Evolutionary conservation across 768 basidiomycete species (phyloP), one percentile per base, ranked within the genome.

Genomic region (Pleurotus sapidus): DNA sequence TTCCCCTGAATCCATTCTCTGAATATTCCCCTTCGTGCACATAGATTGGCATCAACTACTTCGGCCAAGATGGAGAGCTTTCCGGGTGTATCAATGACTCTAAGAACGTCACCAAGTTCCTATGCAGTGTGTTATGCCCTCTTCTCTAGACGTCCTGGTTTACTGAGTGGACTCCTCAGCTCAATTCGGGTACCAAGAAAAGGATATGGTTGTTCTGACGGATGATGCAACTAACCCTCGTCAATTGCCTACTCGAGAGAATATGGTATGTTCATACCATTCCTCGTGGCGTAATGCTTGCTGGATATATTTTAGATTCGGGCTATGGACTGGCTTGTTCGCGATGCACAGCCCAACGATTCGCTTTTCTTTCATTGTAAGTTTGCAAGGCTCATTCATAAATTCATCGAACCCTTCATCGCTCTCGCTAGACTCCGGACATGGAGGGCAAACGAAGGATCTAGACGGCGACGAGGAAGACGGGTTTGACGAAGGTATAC

Each of bases 41-140:
- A 8, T 62, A 93, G 93, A 85, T 97, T 62, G 95, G 95, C 0
- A 91, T 97, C 64, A 93, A 93, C 69, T 98, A 98, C 67, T 67
- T 78, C 20, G 87, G 90, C 0, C 83, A 86, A 62, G 68, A 69
- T 3, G 80, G 80, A 14, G 81, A 85, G 62, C 75, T 98, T 5
- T 70, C 74, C 0, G 96, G 96, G 9, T 98, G 96, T 67, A 89
- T 96, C 67, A 96, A 98, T 67, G 96, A 99, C 65, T 95, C 88
- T 0, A 70, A 76, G 48, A 95, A 94, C 67, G 82, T 98, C 51
- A 78, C 82, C 62, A 69, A 74, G 18, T 98, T 98, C 76, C 72
- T 95, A 46, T 79, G 76, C 58, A 64, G 91, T 91, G 63, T 59
- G 86, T 69, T 0, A 11, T 34, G 9, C 11, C 18, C 27, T 11